Conservation (phyloP, 148 eudicot genomes). For the Gaultheria prostrata region DNA sequence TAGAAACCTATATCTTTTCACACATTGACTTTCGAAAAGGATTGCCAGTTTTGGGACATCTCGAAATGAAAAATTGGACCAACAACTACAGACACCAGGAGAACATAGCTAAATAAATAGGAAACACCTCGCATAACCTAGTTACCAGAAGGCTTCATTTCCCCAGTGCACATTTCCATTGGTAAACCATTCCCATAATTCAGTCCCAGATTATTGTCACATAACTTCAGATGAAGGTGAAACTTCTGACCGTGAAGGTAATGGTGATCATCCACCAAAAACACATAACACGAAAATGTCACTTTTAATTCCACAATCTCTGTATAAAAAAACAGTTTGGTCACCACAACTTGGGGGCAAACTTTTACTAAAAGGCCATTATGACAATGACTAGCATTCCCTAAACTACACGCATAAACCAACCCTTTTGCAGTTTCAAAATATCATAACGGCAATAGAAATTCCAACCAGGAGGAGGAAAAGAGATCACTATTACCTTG, state of each 20-base stretch:
- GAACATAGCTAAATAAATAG: not conserved
- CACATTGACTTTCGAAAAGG: not conserved
- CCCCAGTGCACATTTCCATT: not conserved
- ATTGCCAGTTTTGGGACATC: not conserved
- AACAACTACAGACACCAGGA: not conserved
- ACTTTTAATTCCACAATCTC: not conserved
- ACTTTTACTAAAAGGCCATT: not conserved
- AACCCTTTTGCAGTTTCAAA: not conserved
- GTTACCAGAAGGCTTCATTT: not conserved
- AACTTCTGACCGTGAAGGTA: not conserved
- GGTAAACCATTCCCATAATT: not conserved
- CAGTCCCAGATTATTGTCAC: not conserved
- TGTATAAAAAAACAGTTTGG: not conserved
- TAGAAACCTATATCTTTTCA: not conserved
- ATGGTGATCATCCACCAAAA: not conserved
- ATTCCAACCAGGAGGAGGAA: not conserved
- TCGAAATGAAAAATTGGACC: not conserved
- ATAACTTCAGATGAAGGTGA: not conserved
- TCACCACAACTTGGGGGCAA: not conserved
- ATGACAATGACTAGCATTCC: not conserved
- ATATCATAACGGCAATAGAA: not conserved
- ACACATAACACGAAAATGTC: not conserved
- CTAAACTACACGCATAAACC: not conserved
- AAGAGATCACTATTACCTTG: slow-evolving; percentile 48
- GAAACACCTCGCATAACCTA: not conserved